A percentile compares a stretch with the other conserved stretches of the same genome.
phyloP scores from a whole-genome alignment of 73 alveolate genomes.

The Breviolum minutum region DNA sequence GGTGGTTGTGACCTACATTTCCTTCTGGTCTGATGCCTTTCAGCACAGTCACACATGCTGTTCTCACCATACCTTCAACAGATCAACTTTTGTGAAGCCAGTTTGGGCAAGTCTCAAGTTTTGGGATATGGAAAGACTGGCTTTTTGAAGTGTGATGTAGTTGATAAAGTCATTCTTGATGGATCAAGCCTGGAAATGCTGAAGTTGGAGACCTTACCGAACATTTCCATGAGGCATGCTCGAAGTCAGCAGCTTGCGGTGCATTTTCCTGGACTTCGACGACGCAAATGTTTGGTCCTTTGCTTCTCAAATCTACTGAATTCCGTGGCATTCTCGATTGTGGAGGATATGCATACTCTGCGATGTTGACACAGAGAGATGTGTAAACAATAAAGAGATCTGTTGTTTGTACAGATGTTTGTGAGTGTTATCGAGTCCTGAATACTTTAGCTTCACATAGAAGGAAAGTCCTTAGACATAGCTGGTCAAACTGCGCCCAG shows the following conservation, averaged over 20 bases:
- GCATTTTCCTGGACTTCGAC: conserved; percentile 36
- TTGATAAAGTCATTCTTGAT: neutral
- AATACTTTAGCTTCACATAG: neutral
- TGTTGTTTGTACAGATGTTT: no score
- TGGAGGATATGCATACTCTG: no score
- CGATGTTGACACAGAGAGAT: no score
- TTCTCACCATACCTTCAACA: neutral
- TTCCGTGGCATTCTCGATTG: no score
- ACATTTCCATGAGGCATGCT: conserved; percentile 4
- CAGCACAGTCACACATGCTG: neutral
- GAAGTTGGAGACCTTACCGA: no score
- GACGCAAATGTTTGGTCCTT: neutral
- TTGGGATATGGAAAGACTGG: neutral
- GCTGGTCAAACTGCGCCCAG: neutral
- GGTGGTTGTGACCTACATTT: neutral
- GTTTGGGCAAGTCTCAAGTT: neutral
- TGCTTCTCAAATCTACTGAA: no score
- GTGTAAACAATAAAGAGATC: no score
- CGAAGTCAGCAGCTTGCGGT: conserved; percentile 39
- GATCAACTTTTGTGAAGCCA: neutral
- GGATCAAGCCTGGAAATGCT: neutral
- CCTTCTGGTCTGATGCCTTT: neutral
- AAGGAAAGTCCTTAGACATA: neutral
- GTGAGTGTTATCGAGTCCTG: neutral
- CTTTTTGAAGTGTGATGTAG: neutral